phyloP scores from a whole-genome alignment of 2,329 filamentous ascomycete genomes.

The Pseudogymnoascus sp. region DNA sequence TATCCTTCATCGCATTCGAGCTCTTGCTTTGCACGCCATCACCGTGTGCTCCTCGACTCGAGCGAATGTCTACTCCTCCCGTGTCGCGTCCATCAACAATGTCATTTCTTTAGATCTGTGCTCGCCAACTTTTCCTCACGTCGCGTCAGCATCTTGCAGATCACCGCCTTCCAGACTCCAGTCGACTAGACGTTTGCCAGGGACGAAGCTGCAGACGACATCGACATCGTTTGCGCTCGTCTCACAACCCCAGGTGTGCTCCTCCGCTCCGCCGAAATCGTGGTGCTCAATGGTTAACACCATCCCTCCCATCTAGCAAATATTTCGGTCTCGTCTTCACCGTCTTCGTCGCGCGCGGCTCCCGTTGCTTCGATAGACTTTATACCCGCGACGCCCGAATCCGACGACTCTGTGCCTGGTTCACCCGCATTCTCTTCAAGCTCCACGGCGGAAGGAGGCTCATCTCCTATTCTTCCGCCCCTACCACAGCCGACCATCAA shows the following conservation, averaged over 20 bases:
- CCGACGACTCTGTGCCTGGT: constrained; percentile 22
- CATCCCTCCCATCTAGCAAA: constrained; percentile 17
- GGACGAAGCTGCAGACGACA: constrained; percentile 52
- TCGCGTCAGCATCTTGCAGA: constrained; percentile 10
- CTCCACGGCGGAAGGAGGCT: constrained; percentile 52
- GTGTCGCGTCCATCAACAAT: constrained; percentile 19
- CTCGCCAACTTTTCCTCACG: constrained; percentile 11
- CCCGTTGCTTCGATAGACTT: constrained; percentile 56
- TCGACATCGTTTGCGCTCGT: constrained; percentile 55
- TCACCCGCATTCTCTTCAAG: constrained; percentile 56
- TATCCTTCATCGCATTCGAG: background rate
- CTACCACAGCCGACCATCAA: constrained; percentile 51
- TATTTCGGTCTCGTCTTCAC: constrained; percentile 30
- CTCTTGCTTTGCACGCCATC: constrained; percentile 14
- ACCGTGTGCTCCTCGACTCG: constrained; percentile 21
- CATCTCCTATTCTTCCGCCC: constrained; percentile 51
- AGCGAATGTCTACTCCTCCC: constrained; percentile 21
- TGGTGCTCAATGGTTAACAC: constrained; percentile 1
- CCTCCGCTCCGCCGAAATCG: constrained; percentile 8
- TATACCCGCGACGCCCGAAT: constrained; percentile 18
- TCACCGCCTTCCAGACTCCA: constrained; percentile 5
- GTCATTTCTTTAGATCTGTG: constrained; percentile 25
- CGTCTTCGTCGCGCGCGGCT: constrained; percentile 43
- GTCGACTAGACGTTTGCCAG: constrained; percentile 12
- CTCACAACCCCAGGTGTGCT: constrained; percentile 44